Evolutionary conservation across 805 yeast genomes (phyloP), one percentile per base, ranked within the genome.

Genomic region (Sugiyamaella mastotermitis): DNA sequence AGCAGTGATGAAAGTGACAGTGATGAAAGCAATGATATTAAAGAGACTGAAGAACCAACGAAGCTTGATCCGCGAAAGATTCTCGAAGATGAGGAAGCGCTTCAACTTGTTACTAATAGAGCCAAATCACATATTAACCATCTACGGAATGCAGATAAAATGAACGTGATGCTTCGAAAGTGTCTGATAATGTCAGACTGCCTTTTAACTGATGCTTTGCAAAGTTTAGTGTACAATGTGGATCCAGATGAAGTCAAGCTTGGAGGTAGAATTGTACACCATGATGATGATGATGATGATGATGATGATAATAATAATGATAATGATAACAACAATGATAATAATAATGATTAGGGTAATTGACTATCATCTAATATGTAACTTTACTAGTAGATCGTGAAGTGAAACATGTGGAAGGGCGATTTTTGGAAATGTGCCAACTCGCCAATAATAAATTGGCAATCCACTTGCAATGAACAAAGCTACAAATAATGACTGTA

Each of bases 401-500:
- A 35, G 11, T n/a, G 23, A 35, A 11, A n/a, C 11, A 10, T 27
- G 9, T 31, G 9, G 10, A n/a, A 10, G n/a, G n/a, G 26, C n/a
- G 11, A n/a, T 23, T 23, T 10, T 23, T n/a, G 26, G 10, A 23
- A 23, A 32, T 4, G 20, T 15, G 17, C 40, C 41, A 16, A 39
- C 32, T 9, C 35, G 14, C 41, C 43, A 40, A 15, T 28, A 43
- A 40, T 59, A 60, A 1, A 60, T 42, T 2, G 64, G 64, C 7
- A 56, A 40, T 3, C 65, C 64, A 2, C 49, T 32, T 2, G 43
- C 26, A 15, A 61, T 46, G 36, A 61, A 61, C 8, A 42, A 32
- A 7, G 49, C 46, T 2, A 58, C 56, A 23, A 51, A 47, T 5
- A 55, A 26, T 5, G 62, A 47, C 27, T 53, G 52, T 10, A 56